These are phyloP conservation scores for Parvularia atlantis DNA, from an alignment of 78 protist species.

Conservation along the genomic window DNA sequence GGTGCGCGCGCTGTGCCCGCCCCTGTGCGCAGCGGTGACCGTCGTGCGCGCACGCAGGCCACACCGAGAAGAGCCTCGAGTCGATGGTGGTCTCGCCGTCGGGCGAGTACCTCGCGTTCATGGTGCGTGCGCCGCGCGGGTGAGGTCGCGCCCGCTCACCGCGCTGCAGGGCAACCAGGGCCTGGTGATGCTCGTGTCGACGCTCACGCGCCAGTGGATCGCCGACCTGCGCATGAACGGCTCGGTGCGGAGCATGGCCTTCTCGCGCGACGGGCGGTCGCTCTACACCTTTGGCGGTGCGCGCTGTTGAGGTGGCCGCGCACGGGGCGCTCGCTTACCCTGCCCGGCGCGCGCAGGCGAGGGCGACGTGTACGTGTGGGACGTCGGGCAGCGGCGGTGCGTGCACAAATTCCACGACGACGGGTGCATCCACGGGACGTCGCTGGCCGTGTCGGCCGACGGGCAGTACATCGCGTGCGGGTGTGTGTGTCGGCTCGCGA, in stretches of 20 bases:
- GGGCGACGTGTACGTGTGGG: conserved; percentile 27
- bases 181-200: conserved; percentile 3
- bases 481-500: neutral
- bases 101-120: conserved; percentile 1
- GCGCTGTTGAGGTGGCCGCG: neutral
- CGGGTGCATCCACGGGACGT: conserved; percentile 3
- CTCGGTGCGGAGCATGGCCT: neutral
- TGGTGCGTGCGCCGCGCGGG: too few relatives aligned
- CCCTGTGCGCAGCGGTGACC: too few relatives aligned
- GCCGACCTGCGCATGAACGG: conserved; percentile 17
- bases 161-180: conserved; percentile 8
- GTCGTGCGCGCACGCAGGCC: too few relatives aligned
- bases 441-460: conserved; percentile 8
- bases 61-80: neutral
- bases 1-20: too few relatives aligned
- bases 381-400: conserved; percentile 17
- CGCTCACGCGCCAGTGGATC: conserved; percentile 6
- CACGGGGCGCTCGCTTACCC: neutral
- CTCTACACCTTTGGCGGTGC: neutral
- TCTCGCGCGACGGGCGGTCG: neutral
- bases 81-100: neutral
- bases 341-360: neutral
- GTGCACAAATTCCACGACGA: conserved; percentile 21
- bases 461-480: conserved; percentile 4
- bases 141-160: too few relatives aligned